Base-by-base conservation (phyloP, 2,329 filamentous ascomycete species). In the Paraphoma chrysanthemicola region DNA sequence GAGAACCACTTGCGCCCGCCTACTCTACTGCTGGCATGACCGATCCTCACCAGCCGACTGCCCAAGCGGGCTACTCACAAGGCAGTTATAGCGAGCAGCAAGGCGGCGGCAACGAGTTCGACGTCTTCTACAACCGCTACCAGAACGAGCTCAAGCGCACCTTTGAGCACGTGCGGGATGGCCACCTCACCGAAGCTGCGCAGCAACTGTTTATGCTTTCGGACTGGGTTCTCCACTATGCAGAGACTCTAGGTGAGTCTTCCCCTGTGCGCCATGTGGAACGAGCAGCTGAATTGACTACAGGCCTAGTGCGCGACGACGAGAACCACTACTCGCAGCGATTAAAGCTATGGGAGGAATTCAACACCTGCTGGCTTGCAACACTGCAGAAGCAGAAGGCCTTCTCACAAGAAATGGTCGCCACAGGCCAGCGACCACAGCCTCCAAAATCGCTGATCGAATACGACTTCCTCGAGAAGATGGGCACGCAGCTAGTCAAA, bases 361-460 rank as follows among this genome's bases (percentile, higher is more conserved):
- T 98, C 80, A 98, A 99, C 77, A 85, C 92, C 56, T 93, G 91
- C 56, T 98, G 94, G 94, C 84, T 97, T 38, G 86, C 89, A 4
- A 81, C 95, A 6, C 86, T 93, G 48, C 92, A 95, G 73, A 90
- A 87, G 65, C 93, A 98, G 74, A 92, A 90, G 71, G 90, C 96
- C 52, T 80, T 93, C 75, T 83, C 85, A 2, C 80, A 86, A 55
- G 78, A 85, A 44, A 77, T 86, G 74, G 82, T 90, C 70, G 81
- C 83, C 49, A 85, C 85, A 0, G 85, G 85, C 16, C 82, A 85
- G 61, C 82, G 85, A 54, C 80, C 84, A 4, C 82, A 85, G 42
- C 81, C 81, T 49, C 83, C 86, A 38, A 86, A 88, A 60, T 88
- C 80, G 50, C 75, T 95, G 11, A 84, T 98, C 67, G 85, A 85